Percentiles rank a stretch among this genome's conserved stretches.
Evolutionary conservation across 306 rosid species (phyloP).

Genomic region (Cicer arietinum): DNA sequence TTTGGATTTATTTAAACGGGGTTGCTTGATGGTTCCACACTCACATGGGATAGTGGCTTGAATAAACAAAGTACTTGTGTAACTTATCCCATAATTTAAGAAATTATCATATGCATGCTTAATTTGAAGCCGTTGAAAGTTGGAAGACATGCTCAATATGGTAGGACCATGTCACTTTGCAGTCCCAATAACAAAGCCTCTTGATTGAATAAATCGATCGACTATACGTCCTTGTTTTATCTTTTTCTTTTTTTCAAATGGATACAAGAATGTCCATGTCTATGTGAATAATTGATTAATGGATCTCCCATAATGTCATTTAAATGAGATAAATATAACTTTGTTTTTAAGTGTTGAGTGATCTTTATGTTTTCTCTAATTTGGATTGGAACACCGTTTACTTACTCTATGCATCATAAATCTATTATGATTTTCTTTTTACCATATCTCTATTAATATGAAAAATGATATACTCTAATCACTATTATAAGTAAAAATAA

Average conservation of each 20-base stretch:
- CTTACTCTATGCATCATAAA: no score
- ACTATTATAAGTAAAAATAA: no score
- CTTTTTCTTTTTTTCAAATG: background rate
- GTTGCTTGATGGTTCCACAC: background rate
- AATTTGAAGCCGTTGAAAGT: slow-evolving; percentile 13
- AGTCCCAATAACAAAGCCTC: slow-evolving; percentile 13
- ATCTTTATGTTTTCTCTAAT: no score
- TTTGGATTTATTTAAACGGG: background rate
- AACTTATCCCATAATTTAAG: background rate
- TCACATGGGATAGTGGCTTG: background rate
- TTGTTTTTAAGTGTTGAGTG: no score
- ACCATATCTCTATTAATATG: no score
- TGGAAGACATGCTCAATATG: slow-evolving; percentile 16
- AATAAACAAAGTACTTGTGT: background rate
- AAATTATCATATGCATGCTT: slow-evolving; percentile 7
- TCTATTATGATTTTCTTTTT: no score
- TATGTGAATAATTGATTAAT: no score
- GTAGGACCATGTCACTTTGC: slow-evolving; percentile 26
- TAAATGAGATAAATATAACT: fast-evolving
- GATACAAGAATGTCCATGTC: background rate
- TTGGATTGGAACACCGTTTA: no score
- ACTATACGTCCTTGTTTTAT: background rate
- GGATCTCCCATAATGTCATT: no score
- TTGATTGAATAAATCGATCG: background rate
- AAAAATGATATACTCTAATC: no score